Percentiles rank a stretch among this genome's conserved stretches.
phyloP scores from a whole-genome alignment of 1,284 basidiomycete genomes.

The Phylloboletellus chloephorus region DNA sequence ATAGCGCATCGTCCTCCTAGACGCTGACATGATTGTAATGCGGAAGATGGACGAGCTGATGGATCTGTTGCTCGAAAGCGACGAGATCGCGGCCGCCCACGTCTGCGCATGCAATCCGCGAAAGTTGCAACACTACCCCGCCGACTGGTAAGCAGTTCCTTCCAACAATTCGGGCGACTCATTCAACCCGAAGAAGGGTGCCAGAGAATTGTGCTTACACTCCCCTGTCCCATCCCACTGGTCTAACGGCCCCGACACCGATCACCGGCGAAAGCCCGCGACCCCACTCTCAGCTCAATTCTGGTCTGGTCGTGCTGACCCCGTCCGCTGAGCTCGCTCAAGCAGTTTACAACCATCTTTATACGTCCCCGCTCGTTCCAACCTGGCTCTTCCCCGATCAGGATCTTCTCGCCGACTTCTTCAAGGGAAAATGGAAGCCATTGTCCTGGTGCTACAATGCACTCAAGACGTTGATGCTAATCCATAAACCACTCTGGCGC shows the following conservation, averaged over 20 bases:
- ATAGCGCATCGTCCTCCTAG: constrained; percentile 79
- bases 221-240: constrained; percentile 49
- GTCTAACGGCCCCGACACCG: constrained; percentile 41
- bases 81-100: constrained; percentile 81
- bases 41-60: constrained; percentile 92
- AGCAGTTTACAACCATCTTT: constrained; percentile 55
- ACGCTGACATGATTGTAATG: constrained; percentile 87
- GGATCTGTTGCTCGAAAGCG: constrained; percentile 56
- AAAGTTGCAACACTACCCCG: constrained; percentile 78
- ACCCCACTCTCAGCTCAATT: constrained; percentile 79
- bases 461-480: constrained; percentile 67
- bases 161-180: neutral
- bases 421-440: constrained; percentile 69
- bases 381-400: constrained; percentile 88
- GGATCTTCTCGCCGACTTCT: constrained; percentile 81
- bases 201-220: constrained; percentile 87
- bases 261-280: constrained; percentile 54
- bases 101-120: constrained; percentile 94
- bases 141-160: constrained; percentile 66
- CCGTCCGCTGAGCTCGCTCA: constrained; percentile 59
- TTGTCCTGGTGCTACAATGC: constrained; percentile 85
- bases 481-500: constrained; percentile 70
- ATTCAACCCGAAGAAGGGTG: constrained; percentile 50
- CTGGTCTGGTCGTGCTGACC: constrained; percentile 82
- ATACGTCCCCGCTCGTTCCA: constrained; percentile 62